Base-by-base conservation (phyloP, 2,329 filamentous ascomycete genomes). In the Exophiala mesophila region DNA sequence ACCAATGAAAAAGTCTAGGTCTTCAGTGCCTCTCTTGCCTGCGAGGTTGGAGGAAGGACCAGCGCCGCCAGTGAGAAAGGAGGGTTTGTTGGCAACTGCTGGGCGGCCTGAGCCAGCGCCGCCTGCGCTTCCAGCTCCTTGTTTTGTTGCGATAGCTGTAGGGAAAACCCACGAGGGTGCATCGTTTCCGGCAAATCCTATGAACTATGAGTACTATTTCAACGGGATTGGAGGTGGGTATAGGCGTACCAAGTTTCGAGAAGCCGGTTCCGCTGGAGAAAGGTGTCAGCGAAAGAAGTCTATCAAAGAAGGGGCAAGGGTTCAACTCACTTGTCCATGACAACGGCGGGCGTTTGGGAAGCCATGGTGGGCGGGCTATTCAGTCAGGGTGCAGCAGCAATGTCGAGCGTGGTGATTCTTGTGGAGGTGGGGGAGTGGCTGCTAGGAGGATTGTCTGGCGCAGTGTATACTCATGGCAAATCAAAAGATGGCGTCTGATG, bases 241-340 rank as follows among this genome's bases (percentile, higher is more conserved):
- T n/a, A n/a, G n/a, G 56, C 82, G 59, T 73, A 96, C 92, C 92
- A 69, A 98, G 84, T 77, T 98, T 98, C 49, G 92, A 97, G 72
- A 94, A 98, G 63, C 92, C 92, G 73, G 92, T 98, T 75, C 92
- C 92, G 84, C 92, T 98, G 68, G 49, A 60, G 28, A 47, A 47
- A 45, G 55, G 6, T 54, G 62, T 74, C 61, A 72, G 69, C 38
- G 38, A 29, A 29, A 44, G 48, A n/a, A n/a, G n/a, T n/a, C n/a
- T n/a, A n/a, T n/a, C n/a, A n/a, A n/a, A n/a, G n/a, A n/a, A n/a
- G n/a, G n/a, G n/a, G n/a, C n/a, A n/a, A 50, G 55, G 30, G 49
- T 49, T 47, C n/a, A 55, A 78, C 88, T 72, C 83, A 96, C 92
- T 98, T 98, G 92, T 98, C 92, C 90, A 98, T 98, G 88, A 98